Conservation (phyloP, 208 protist species). For the Leishmania martiniquensis region DNA sequence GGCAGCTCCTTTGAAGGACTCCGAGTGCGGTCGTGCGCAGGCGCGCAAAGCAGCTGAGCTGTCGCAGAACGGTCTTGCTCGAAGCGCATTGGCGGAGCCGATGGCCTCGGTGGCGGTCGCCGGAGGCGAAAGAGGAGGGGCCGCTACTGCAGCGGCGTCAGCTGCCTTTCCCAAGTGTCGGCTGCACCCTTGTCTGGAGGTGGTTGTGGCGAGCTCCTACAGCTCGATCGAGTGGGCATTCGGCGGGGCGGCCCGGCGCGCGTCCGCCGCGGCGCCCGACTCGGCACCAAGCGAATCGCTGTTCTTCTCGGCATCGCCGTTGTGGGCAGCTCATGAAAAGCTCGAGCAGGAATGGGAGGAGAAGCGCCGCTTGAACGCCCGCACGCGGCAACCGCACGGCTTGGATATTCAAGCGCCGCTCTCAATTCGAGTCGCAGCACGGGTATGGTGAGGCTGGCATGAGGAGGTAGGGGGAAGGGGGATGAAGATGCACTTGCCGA, state of each 20-base stretch:
- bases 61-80: not conserved
- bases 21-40: not conserved
- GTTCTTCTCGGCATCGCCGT: not conserved
- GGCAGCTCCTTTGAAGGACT: not conserved
- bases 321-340: conserved; percentile 21
- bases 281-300: not conserved
- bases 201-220: conserved; percentile 31
- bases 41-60: not conserved
- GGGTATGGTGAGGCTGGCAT: not conserved
- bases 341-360: conserved; percentile 16
- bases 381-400: conserved; percentile 19
- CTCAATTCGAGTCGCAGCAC: not conserved
- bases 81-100: not conserved
- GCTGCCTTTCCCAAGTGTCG: not conserved
- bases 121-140: not conserved
- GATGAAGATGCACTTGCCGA: not conserved
- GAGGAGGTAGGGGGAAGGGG: not conserved
- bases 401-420: conserved; percentile 18
- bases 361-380: conserved; percentile 16
- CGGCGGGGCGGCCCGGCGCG: conserved; percentile 20
- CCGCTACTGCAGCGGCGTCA: not conserved
- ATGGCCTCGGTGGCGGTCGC: not conserved
- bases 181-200: conserved; percentile 12
- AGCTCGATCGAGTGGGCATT: conserved; percentile 33
- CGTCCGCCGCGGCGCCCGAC: not conserved